Evolutionary conservation across 164 flowering plant species (phyloP), one percentile per base, ranked within the genome.

Genomic region (Annona cherimola): DNA sequence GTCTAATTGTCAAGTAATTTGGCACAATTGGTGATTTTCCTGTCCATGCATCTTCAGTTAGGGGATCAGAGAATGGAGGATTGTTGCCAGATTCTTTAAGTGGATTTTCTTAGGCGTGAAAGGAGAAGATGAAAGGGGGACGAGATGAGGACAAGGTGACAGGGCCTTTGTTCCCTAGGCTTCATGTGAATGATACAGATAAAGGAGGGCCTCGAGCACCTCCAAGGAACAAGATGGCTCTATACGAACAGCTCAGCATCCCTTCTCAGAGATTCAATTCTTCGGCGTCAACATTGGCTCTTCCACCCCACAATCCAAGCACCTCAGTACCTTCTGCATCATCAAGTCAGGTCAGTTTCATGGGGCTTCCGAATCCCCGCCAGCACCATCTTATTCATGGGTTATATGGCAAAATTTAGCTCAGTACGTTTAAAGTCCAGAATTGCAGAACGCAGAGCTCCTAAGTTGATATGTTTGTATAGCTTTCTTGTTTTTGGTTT

Each of bases 181-280:
- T 90, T 71, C 94, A 90, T 85, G 87, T 91, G 54, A 88, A 87
- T 79, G 97, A 92, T 81, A 75, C 88, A 35, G 94, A 89, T 72
- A 89, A 84, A 83, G 92, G 96, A 76, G 96, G 94, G 61, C 92
- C 93, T 59, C 86, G 86, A 71, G 88, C 94, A 44, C 97, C 96
- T 76, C 97, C 98, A 14, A 89, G 96, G 80, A 94, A 94, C 73
- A 91, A 89, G 82, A 94, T 94, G 96, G 92, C 96, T 69, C 86
- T 94, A 46, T 89, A 90, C 78, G 94, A 91, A 70, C 94, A 88
- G 79, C 81, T 88, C 42, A 83, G 85, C 70, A 69, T 86, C 12
- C 92, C 94, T 81, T 85, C 90, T 73, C 92, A 78, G 63, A 86
- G 88, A 78, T 83, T 82, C 71, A 79, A 60, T 69, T 71, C 85